Evolutionary conservation across 2,329 filamentous ascomycete genomes (phyloP).

Genomic region (Aspergillus jensenii): DNA sequence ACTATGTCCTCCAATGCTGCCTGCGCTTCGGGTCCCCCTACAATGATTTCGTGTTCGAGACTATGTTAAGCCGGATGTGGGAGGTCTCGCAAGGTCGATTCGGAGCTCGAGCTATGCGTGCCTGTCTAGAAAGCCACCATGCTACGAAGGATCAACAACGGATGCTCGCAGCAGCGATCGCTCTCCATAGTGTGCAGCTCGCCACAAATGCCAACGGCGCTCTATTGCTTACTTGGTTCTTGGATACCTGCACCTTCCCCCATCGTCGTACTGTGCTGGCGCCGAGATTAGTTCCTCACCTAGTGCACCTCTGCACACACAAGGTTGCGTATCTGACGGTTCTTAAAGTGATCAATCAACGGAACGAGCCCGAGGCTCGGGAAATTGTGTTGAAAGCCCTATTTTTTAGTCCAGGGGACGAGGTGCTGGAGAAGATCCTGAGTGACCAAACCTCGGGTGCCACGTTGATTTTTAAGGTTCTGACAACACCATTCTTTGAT

Average conservation of each 20-base stretch:
- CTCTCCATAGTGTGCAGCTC: constrained; percentile 93
- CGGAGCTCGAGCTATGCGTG: constrained; percentile 92
- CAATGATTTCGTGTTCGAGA: constrained; percentile 97
- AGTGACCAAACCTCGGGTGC: constrained; percentile 89
- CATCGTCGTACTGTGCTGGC: constrained; percentile 87
- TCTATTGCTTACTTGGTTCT: constrained; percentile 91
- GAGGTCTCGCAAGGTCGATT: constrained; percentile 90
- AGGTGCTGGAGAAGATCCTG: constrained; percentile 84
- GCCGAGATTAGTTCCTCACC: constrained; percentile 84
- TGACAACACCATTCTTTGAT: constrained; percentile 96
- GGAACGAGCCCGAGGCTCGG: constrained; percentile 86
- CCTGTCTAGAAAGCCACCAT: constrained; percentile 94
- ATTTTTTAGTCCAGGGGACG: constrained; percentile 87
- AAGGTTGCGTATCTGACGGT: constrained; percentile 98
- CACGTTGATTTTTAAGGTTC: constrained; percentile 96
- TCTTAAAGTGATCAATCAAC: constrained; percentile 97
- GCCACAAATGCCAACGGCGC: constrained; percentile 96
- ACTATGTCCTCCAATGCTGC: constrained; percentile 96
- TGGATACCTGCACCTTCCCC: constrained; percentile 96
- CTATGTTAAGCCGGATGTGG: constrained; percentile 93
- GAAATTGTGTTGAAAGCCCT: constrained; percentile 86
- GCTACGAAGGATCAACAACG: constrained; percentile 93
- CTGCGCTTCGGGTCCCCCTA: constrained; percentile 84
- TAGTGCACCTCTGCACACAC: constrained; percentile 95
- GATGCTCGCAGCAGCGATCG: constrained; percentile 90